Evolutionary conservation across 1,139 yeast species (phyloP), one percentile per base, ranked within the genome.

Genomic region (Zygotorulaspora mrakii): DNA sequence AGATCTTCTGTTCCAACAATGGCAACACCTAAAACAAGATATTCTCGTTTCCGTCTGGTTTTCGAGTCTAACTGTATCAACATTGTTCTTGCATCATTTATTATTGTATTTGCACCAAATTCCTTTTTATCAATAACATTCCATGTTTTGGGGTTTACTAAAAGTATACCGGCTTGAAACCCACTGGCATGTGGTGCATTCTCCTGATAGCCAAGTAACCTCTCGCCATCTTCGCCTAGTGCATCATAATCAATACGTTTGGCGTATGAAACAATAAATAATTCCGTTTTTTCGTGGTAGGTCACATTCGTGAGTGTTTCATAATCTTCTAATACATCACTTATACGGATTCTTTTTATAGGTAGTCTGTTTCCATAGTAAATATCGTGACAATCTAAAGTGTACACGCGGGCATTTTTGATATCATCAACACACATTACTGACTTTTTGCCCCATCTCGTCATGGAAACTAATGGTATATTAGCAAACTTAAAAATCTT

Each of bases 61-160:
- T 73, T 69, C 40, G 77, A 73, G 18, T 70, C 64, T 6, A 65
- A 35, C 24, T 64, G 68, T 24, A 67, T 55, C 23, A 53, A 27
- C 53, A 63, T 50, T 0, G 69, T 51, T 35, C 61, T 61, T 27
- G 65, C 45, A 42, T 64, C 64, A 41, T 60, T 66, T 8, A 66
- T 81, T 10, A 82, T 70, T 45, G 88, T 91, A 58, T 84, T 79
- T 20, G 76, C 82, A 4, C 71, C 79, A 35, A 85, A 68, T 29
- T 77, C 82, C 35, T 82, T 61, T 12, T 74, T 72, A 53, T 88
- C 96, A 53, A 88, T 81, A 0, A 82, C 75, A 1, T 77, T 67
- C 95, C 95, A 88, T 13, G 78, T 78, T 32, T 68, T 67, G 0
- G 95, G 91, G 1, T 94, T 83, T 0, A 89, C 55, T 33, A 89